Base-by-base conservation (phyloP, 1,284 basidiomycete genomes). In the Trichosporon coremiiforme region DNA sequence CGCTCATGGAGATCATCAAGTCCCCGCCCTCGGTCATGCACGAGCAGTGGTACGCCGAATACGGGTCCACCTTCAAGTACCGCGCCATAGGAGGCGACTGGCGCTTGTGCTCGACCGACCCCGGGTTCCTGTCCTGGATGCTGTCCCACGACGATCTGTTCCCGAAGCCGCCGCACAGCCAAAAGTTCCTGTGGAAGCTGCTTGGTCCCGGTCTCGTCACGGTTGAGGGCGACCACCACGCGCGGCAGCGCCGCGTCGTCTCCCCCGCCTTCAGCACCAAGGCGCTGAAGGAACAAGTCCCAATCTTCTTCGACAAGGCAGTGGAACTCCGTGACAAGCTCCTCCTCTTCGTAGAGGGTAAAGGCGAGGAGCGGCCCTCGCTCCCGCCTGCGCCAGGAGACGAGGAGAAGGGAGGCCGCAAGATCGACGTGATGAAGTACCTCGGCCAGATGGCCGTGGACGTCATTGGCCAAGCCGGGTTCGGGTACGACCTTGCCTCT, bases 401-500 rank as follows among this genome's bases (percentile, higher is more conserved):
- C 50, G 31, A 65, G 38, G 69, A 68, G 31, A 60, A 64, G 22
- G 70, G 68, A 10, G 64, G 69, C 31, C 67, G 66, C 64, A 73
- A 71, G 50, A 66, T 89, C 38, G 88, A 91, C 70, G 86, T 87
- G 13, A 80, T 89, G 64, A 75, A 82, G n/a, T 89, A 87, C 87
- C 84, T 91, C 3, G 86, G 85, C 1, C 86, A 87, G 20, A 86
- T 88, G 9, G 89, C 89, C 0, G 84, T 90, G 12, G 90, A 91
- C 74, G 85, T 89, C 64, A 90, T 92, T 66, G 89, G 89, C 10
- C 83, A 88, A 55, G 88, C 90, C 31, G 88, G 88, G 10, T 90
- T 90, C 72, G 88, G 86, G 25, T 90, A 89, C 80, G 72, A 82
- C 10, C 89, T 90, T 78, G 29, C 68, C 17, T 63, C 71, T 75